Conservation (phyloP, 371 early-diverging fungal genomes). For the Cokeromyces recurvatus region DNA sequence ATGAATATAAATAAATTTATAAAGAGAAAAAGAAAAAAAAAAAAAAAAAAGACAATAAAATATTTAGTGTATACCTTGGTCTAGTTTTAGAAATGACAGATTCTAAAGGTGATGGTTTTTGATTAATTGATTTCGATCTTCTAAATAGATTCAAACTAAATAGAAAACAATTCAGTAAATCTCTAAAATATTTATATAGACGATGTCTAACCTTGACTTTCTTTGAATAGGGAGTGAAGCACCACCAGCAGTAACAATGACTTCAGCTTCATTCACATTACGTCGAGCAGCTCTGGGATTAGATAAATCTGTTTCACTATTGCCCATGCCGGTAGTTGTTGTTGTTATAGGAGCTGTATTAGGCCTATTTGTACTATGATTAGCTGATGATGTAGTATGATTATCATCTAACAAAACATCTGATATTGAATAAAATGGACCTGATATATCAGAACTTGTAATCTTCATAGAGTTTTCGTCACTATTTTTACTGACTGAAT, state of each 20-base stretch:
- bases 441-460: constrained; percentile 29
- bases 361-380: no score
- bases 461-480: constrained; percentile 8
- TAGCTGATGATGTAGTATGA: constrained; percentile 11
- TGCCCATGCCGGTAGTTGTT: constrained; percentile 7
- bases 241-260: constrained; percentile 39
- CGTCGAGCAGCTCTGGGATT: constrained; percentile 33
- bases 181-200: no score
- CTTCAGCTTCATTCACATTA: constrained; percentile 35
- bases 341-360: constrained; percentile 12
- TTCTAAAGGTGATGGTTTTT: constrained; percentile 43
- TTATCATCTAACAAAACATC: constrained; percentile 37
- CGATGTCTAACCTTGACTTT: constrained; percentile 39
- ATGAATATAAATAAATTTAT: no score
- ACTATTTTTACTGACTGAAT: neutral
- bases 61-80: constrained; percentile 27
- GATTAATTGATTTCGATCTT: constrained; percentile 20
- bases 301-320: constrained; percentile 1
- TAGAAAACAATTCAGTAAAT: neutral
- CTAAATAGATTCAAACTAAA: constrained; percentile 37
- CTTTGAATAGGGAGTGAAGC: constrained; percentile 26
- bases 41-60: neutral
- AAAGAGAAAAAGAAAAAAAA: no score
- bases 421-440: constrained; percentile 48
- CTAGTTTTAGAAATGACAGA: constrained; percentile 45